These are phyloP conservation scores for Laburnicola sp. DNA, from an alignment of 2,329 filamentous ascomycete species.

Conservation along the genomic window DNA sequence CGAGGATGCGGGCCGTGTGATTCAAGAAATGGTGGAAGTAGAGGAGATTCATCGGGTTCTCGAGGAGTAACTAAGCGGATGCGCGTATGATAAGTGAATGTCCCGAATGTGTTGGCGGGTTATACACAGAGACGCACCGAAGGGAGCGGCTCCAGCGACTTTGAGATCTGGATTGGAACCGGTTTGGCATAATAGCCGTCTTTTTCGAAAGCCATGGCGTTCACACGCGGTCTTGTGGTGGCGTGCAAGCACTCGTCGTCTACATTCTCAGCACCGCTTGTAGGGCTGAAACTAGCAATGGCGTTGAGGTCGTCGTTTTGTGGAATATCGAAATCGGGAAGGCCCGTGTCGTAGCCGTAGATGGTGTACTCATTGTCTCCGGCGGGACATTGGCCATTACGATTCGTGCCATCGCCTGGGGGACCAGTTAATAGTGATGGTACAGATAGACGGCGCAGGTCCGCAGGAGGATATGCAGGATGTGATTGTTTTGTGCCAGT, in stretches of 20 bases:
- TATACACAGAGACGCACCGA: conserved; percentile 16
- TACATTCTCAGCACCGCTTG: conserved; percentile 31
- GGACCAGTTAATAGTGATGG: conserved; percentile 59
- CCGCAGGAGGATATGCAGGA: conserved; percentile 43
- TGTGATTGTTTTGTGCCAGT: conserved; percentile 23
- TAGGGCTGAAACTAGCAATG: conserved; percentile 53
- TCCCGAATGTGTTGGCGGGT: too few relatives aligned
- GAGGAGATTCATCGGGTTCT: conserved; percentile 80
- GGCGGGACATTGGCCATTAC: conserved; percentile 36
- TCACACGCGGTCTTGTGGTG: conserved; percentile 43
- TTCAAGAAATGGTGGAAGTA: conserved; percentile 77
- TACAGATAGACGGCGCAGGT: conserved; percentile 62
- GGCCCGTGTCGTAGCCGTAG: conserved; percentile 73
- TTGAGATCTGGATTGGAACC: conserved; percentile 65
- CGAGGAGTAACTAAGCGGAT: conserved; percentile 53
- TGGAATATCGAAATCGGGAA: conserved; percentile 69
- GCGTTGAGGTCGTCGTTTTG: conserved; percentile 72
- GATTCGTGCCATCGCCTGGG: conserved; percentile 49
- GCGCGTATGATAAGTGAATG: background rate
- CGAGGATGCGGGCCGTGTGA: conserved; percentile 71
- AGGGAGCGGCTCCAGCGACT: conserved; percentile 60
- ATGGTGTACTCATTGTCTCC: conserved; percentile 46
- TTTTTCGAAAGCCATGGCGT: conserved; percentile 59
- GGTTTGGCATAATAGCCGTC: conserved; percentile 72
- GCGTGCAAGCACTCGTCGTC: conserved; percentile 44